These are phyloP conservation scores for Ogataea nakhonphanomensis DNA, from an alignment of 805 yeast genomes.

Conservation along the genomic window DNA sequence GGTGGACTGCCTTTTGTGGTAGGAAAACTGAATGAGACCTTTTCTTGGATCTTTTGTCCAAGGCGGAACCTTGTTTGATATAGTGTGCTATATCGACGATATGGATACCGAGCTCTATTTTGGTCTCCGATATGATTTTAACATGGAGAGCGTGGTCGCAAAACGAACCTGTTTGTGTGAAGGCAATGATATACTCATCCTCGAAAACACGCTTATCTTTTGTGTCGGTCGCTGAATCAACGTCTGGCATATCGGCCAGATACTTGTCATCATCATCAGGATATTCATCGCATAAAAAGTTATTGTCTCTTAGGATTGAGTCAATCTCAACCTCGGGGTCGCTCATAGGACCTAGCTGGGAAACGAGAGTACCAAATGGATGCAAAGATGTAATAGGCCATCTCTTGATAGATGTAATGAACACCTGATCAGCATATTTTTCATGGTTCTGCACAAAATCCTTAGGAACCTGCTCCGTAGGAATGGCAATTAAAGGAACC, in stretches of 20 bases:
- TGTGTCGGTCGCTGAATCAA: constrained; percentile 31
- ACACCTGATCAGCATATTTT: constrained; percentile 71
- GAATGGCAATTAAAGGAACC: constrained; percentile 96
- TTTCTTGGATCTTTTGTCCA: constrained; percentile 88
- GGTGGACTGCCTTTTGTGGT: constrained; percentile 68
- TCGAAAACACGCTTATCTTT: constrained; percentile 49
- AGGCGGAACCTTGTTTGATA: constrained; percentile 64
- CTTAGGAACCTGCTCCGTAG: constrained; percentile 95
- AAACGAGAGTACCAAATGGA: constrained; percentile 92
- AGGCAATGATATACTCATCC: constrained; percentile 60
- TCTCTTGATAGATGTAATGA: constrained; percentile 93
- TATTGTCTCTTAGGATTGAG: constrained; percentile 84
- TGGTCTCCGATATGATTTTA: constrained; percentile 54
- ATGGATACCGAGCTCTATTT: constrained; percentile 82
- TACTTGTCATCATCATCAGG: constrained; percentile 39
- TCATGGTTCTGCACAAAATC: constrained; percentile 94
- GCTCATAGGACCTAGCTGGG: constrained; percentile 78
- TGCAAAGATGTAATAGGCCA: constrained; percentile 99
- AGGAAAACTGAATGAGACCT: constrained; percentile 85
- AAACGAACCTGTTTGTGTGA: constrained; percentile 53
- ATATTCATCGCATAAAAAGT: constrained; percentile 78
- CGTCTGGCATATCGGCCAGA: constrained; percentile 39
- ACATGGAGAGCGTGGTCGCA: constrained; percentile 83
- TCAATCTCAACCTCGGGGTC: constrained; percentile 78
- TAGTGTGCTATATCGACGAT: constrained; percentile 74